A percentile compares a stretch with the other conserved stretches of the same genome.
These are phyloP conservation scores for Verticillium dahliae DNA, from an alignment of 2,329 filamentous ascomycete species.

Conservation along the genomic window DNA sequence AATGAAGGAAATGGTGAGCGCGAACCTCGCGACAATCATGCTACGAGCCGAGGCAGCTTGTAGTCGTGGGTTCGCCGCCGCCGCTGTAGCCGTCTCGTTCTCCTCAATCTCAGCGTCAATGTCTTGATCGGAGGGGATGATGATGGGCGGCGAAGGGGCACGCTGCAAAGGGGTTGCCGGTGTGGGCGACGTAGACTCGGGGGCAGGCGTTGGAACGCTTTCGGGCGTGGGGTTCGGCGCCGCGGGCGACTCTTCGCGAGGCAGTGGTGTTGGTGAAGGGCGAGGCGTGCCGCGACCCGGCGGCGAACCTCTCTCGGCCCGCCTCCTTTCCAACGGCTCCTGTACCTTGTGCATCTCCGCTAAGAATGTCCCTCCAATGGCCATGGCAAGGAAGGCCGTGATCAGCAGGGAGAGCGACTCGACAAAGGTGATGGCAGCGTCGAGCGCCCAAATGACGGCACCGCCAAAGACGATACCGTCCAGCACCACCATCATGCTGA, in stretches of 20 bases:
- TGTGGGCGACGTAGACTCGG: background rate
- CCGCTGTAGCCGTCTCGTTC: slow-evolving; percentile 25
- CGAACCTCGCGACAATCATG: slow-evolving; percentile 44
- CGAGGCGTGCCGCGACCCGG: slow-evolving; percentile 15
- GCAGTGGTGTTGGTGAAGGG: slow-evolving; percentile 15
- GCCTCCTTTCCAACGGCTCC: slow-evolving; percentile 45
- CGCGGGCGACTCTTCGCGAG: slow-evolving; percentile 13
- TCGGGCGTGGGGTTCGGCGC: slow-evolving; percentile 17
- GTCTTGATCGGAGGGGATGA: slow-evolving; percentile 59
- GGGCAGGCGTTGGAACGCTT: slow-evolving; percentile 3
- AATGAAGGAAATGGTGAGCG: slow-evolving; percentile 47
- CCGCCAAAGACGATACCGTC: slow-evolving; percentile 54
- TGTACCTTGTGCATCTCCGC: slow-evolving; percentile 56
- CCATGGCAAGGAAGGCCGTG: slow-evolving; percentile 47
- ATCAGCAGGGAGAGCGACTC: slow-evolving; percentile 49
- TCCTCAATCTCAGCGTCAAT: slow-evolving; percentile 49
- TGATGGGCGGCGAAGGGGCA: slow-evolving; percentile 38
- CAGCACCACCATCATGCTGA: slow-evolving; percentile 54
- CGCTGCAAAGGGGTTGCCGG: slow-evolving; percentile 11
- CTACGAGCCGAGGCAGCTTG: background rate
- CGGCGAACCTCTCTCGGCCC: slow-evolving; percentile 21
- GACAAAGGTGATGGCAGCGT: slow-evolving; percentile 48
- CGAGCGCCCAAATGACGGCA: slow-evolving; percentile 50
- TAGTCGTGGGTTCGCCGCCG: slow-evolving; percentile 23
- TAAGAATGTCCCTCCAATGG: slow-evolving; percentile 50